Percentiles rank a stretch among this genome's conserved stretches.
phyloP scores from a whole-genome alignment of 1,139 yeast species.

The Kazachstania sp. region DNA sequence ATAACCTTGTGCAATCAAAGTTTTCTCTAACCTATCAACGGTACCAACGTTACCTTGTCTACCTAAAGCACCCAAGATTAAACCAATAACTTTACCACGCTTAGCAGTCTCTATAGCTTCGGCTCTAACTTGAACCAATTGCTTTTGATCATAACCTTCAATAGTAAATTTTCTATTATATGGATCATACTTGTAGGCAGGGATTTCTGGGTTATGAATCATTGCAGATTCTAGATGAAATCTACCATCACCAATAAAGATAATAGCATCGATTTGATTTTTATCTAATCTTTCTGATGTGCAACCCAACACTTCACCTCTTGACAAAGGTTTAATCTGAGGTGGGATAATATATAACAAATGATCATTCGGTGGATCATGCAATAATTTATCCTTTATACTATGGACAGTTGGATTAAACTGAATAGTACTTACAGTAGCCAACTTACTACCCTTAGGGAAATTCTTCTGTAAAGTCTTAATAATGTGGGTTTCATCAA shows the following conservation, averaged over 20 bases:
- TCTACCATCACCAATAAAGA: slow-evolving; percentile 93
- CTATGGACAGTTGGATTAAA: slow-evolving; percentile 91
- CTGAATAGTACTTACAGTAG: slow-evolving; percentile 92
- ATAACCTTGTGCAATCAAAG: slow-evolving; percentile 46
- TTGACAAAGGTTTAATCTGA: slow-evolving; percentile 85
- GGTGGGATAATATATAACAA: slow-evolving; percentile 70
- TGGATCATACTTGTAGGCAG: slow-evolving; percentile 92
- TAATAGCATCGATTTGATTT: slow-evolving; percentile 62
- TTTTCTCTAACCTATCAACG: slow-evolving; percentile 51
- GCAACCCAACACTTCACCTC: slow-evolving; percentile 95
- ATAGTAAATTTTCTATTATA: slow-evolving; percentile 83
- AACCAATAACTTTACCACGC: slow-evolving; percentile 62
- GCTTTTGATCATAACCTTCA: slow-evolving; percentile 80
- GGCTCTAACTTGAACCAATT: slow-evolving; percentile 63
- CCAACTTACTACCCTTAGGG: slow-evolving; percentile 50
- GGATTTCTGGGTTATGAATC: slow-evolving; percentile 92
- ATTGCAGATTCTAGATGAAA: slow-evolving; percentile 92
- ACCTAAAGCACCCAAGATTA: slow-evolving; percentile 91
- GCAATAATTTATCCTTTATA: slow-evolving; percentile 50
- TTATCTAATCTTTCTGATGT: slow-evolving; percentile 75
- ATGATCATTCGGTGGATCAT: slow-evolving; percentile 30
- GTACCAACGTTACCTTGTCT: slow-evolving; percentile 89
- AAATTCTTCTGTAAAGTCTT: slow-evolving; percentile 72
- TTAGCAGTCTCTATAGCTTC: slow-evolving; percentile 61
- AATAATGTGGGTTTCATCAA: slow-evolving; percentile 73